Evolutionary conservation across 1,284 basidiomycete genomes (phyloP).

Genomic region (Retiboletus fuscus): DNA sequence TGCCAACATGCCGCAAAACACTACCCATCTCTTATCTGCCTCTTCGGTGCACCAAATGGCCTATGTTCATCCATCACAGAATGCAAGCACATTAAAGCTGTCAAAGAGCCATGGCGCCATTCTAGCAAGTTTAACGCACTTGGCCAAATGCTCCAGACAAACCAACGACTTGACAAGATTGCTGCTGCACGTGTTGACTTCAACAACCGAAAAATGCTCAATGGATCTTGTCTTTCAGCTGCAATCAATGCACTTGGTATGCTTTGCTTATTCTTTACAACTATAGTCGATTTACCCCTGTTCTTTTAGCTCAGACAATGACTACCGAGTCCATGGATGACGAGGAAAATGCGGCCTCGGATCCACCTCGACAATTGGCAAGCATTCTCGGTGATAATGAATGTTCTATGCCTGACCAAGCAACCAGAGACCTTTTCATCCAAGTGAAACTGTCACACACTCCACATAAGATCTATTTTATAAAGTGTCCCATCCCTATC

Average conservation of each 20-base stretch:
- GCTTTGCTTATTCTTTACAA: not conserved
- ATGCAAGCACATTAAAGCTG: too few species aligned
- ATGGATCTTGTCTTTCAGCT: not conserved
- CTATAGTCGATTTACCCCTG: not conserved
- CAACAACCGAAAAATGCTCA: not conserved
- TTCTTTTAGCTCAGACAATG: not conserved
- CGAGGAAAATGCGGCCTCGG: not conserved
- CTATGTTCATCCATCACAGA: too few species aligned
- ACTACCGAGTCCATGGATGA: not conserved
- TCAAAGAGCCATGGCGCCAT: not conserved
- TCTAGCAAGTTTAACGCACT: not conserved
- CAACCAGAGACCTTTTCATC: not conserved
- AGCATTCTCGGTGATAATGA: not conserved
- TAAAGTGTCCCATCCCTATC: too few species aligned
- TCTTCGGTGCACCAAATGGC: not conserved
- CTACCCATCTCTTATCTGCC: not conserved
- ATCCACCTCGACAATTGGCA: not conserved
- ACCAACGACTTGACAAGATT: not conserved
- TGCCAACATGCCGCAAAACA: too few species aligned
- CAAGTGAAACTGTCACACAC: not conserved
- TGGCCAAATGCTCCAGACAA: not conserved
- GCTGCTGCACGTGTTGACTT: not conserved
- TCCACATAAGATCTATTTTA: not conserved
- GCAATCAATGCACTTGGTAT: not conserved
- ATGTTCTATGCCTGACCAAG: not conserved